Evolutionary conservation across 2,329 filamentous ascomycete genomes (phyloP).

Genomic region (Pseudogymnoascus sp.): DNA sequence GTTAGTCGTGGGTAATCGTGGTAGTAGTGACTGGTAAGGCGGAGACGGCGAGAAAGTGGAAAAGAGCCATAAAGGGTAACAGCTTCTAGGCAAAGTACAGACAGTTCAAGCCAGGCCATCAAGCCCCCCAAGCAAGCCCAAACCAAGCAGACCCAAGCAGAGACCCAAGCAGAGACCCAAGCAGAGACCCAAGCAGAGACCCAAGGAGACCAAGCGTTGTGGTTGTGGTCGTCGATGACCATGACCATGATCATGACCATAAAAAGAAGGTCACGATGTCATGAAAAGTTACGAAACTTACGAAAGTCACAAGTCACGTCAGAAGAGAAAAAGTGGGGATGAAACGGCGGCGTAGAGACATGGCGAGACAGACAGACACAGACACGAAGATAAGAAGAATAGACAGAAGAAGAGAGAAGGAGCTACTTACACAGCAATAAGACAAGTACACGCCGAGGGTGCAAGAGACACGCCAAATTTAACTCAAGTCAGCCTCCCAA

Average conservation of each 20-base stretch:
- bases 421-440: neutral
- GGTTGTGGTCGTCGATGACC: neutral
- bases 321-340: conserved; percentile 1
- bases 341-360: neutral
- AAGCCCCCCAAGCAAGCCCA: neutral
- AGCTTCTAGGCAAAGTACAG: neutral
- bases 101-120: neutral
- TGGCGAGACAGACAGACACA: too few relatives aligned
- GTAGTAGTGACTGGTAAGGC: neutral
- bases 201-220: too few relatives aligned
- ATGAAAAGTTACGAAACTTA: neutral
- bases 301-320: conserved; percentile 3
- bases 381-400: neutral
- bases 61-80: neutral
- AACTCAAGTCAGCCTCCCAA: neutral
- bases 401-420: neutral
- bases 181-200: too few relatives aligned
- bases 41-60: neutral
- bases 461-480: neutral
- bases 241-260: neutral
- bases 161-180: too few relatives aligned
- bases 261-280: conserved; percentile 4
- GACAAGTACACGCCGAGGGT: neutral
- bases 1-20: neutral
- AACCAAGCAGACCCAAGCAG: too few relatives aligned